Percentiles rank a stretch among this genome's conserved stretches.
phyloP scores from a whole-genome alignment of 2,329 filamentous ascomycete species.

The Harringtonia lauricola region DNA sequence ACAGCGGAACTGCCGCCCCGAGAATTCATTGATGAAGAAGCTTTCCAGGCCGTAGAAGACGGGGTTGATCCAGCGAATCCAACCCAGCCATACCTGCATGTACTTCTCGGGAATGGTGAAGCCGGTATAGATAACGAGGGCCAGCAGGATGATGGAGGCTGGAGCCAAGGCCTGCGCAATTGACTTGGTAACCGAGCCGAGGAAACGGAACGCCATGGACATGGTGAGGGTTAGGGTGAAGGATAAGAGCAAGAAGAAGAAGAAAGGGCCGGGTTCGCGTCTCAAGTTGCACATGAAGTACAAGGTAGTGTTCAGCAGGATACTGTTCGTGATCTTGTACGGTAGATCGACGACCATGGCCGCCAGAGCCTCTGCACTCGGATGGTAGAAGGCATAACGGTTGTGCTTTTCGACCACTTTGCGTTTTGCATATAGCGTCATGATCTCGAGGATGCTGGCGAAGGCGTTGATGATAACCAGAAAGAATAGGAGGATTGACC shows the following conservation, averaged over 20 bases:
- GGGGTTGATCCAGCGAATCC: constrained; percentile 72
- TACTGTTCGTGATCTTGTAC: constrained; percentile 62
- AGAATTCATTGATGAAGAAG: constrained; percentile 75
- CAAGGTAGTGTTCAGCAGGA: constrained; percentile 66
- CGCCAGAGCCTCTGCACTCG: constrained; percentile 71
- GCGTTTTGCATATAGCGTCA: constrained; percentile 77
- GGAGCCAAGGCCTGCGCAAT: constrained; percentile 51
- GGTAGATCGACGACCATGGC: constrained; percentile 81
- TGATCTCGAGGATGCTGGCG: constrained; percentile 67
- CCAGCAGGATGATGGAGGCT: constrained; percentile 48
- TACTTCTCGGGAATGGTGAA: constrained; percentile 52
- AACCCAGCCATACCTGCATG: constrained; percentile 70
- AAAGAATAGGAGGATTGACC: constrained; percentile 75
- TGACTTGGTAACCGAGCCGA: constrained; percentile 63
- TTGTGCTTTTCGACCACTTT: constrained; percentile 84
- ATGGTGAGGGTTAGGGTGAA: constrained; percentile 64
- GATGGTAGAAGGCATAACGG: constrained; percentile 79
- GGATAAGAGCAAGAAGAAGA: constrained; percentile 70
- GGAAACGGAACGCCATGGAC: constrained; percentile 76
- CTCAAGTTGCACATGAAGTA: constrained; percentile 83
- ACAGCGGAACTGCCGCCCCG: constrained; percentile 46
- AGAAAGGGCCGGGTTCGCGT: constrained; percentile 64
- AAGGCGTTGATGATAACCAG: constrained; percentile 79
- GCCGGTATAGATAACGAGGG: constrained; percentile 57
- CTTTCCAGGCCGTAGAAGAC: constrained; percentile 71